These are phyloP conservation scores for Xylaria sp. DNA, from an alignment of 2,329 filamentous ascomycete species.

Conservation along the genomic window DNA sequence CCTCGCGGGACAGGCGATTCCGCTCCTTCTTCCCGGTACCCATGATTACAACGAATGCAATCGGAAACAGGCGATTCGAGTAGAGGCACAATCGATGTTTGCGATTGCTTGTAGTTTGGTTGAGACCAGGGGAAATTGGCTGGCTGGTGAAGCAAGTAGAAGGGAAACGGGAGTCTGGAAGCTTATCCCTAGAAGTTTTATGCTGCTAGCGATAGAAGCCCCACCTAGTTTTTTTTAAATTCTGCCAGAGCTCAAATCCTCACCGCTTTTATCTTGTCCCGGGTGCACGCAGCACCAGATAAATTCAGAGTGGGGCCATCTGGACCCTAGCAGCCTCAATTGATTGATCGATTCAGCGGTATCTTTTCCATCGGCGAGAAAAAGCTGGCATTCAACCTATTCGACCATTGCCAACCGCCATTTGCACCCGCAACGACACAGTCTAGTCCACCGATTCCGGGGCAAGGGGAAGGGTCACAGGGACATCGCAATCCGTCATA, in stretches of 20 bases:
- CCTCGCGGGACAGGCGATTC: constrained; percentile 83
- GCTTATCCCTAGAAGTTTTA: constrained; percentile 32
- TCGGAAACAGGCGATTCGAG: constrained; percentile 30
- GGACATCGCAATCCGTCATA: not conserved
- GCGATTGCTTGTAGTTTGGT: constrained; percentile 25
- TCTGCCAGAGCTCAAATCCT: constrained; percentile 31
- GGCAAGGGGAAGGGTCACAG: not conserved
- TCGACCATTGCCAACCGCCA: constrained; percentile 15
- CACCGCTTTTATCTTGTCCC: constrained; percentile 31
- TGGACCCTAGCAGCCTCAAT: constrained; percentile 30
- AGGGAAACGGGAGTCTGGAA: constrained; percentile 12
- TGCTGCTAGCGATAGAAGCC: constrained; percentile 17
- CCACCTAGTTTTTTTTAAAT: constrained; percentile 35
- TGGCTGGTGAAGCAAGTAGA: constrained; percentile 29
- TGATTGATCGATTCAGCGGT: constrained; percentile 12
- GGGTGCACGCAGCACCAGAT: not conserved
- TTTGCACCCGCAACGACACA: constrained; percentile 7
- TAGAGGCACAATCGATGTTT: not conserved
- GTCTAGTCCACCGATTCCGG: not conserved
- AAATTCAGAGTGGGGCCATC: constrained; percentile 9
- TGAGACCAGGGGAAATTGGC: constrained; percentile 40
- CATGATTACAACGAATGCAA: constrained; percentile 63
- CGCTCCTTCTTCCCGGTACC: constrained; percentile 93
- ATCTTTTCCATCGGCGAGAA: constrained; percentile 32
- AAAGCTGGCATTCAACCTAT: constrained; percentile 11